phyloP scores from a whole-genome alignment of 106 monocot genomes.

The Dioscorea alata region DNA sequence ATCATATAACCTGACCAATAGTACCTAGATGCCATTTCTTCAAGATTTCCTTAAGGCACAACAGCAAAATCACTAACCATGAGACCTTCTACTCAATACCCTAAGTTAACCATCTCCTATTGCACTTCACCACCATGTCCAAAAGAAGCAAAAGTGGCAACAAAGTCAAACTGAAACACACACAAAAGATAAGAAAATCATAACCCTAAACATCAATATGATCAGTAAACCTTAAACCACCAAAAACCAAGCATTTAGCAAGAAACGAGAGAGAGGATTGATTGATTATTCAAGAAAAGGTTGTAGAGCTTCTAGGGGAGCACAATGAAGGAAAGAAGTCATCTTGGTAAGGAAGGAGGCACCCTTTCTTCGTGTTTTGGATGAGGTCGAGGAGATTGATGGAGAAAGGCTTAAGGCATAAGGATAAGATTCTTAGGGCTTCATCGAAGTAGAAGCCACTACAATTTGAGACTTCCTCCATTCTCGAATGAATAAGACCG shows the following conservation, averaged over 20 bases:
- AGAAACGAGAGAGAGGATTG: not conserved
- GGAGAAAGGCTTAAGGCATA: conserved; percentile 62
- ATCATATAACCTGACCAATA: not conserved
- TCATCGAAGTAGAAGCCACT: conserved; percentile 4
- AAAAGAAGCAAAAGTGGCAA: conserved; percentile 75
- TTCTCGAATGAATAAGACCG: too few species aligned
- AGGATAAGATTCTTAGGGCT: conserved; percentile 39
- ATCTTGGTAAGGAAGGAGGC: conserved; percentile 63
- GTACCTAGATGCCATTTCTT: conserved; percentile 76
- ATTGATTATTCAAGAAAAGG: conserved; percentile 65
- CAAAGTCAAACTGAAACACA: conserved; percentile 53
- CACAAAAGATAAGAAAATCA: not conserved
- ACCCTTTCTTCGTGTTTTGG: conserved; percentile 32
- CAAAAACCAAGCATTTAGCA: not conserved
- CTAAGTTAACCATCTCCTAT: conserved; percentile 18
- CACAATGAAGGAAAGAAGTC: conserved; percentile 56
- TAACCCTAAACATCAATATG: too few species aligned
- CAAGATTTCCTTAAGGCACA: conserved; percentile 66
- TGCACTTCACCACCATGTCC: conserved; percentile 64
- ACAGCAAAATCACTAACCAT: conserved; percentile 53
- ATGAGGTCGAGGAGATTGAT: conserved; percentile 68
- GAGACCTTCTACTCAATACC: conserved; percentile 4
- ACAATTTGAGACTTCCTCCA: not conserved
- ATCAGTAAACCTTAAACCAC: too few species aligned
- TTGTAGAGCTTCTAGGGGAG: conserved; percentile 45